phyloP scores from a whole-genome alignment of 176 grass and related monocot species.

The Bonia amplexicaulis region DNA sequence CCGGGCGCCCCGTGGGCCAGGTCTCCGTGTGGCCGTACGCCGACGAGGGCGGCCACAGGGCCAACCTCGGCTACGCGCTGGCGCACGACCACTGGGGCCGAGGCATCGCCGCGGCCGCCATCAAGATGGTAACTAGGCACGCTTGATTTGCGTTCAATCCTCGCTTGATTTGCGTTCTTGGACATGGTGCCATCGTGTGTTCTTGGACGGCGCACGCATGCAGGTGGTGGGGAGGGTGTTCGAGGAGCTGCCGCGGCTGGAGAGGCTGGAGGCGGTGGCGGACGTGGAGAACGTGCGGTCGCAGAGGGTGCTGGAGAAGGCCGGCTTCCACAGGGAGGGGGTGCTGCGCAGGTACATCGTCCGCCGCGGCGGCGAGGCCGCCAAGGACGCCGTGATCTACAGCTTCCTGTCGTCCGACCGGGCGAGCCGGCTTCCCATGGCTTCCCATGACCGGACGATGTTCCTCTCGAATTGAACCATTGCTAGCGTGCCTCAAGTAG shows the following conservation, averaged over 20 bases:
- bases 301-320: constrained; percentile 58
- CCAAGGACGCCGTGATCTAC: constrained; percentile 36
- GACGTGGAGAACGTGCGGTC: constrained; percentile 42
- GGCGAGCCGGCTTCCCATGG: too few species aligned
- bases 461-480: background rate
- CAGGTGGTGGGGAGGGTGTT: constrained; percentile 43
- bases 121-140: constrained; percentile 20
- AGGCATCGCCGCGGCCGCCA: constrained; percentile 32
- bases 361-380: background rate
- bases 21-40: constrained; percentile 45
- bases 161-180: background rate
- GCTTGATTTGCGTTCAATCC: background rate
- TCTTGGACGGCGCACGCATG: background rate
- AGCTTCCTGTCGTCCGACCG: constrained; percentile 44
- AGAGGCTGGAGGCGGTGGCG: constrained; percentile 50
- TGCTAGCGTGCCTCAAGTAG: background rate
- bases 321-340: constrained; percentile 46
- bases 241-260: constrained; percentile 41
- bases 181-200: background rate
- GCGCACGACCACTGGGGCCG: constrained; percentile 37
- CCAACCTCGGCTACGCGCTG: constrained; percentile 51
- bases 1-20: constrained; percentile 39
- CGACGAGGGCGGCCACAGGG: constrained; percentile 27
- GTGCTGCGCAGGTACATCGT: constrained; percentile 41
- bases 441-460: too few species aligned